Conservation (phyloP, 179 eudicot genomes). For the Nepenthes alata region DNA sequence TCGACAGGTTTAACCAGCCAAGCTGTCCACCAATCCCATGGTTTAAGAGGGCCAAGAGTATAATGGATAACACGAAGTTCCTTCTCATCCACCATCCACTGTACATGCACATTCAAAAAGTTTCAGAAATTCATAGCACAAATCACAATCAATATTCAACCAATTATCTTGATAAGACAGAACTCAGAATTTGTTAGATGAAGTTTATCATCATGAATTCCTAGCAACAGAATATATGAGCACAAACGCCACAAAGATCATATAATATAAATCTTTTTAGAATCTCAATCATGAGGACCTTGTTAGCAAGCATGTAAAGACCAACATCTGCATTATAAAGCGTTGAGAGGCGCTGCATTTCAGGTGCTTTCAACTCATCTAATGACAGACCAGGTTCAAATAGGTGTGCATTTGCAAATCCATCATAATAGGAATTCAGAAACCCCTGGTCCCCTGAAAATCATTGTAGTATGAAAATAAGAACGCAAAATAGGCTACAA, state of each 20-base stretch:
- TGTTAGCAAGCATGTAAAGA: slow-evolving; percentile 96
- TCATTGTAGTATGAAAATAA: no score
- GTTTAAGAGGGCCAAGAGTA: slow-evolving; percentile 94
- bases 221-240: no score
- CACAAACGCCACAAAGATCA: background rate
- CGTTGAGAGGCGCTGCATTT: slow-evolving; percentile 95
- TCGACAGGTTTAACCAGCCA: slow-evolving; percentile 98
- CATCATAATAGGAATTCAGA: slow-evolving; percentile 73
- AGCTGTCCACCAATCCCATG: slow-evolving; percentile 99
- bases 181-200: no score
- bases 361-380: slow-evolving; percentile 50
- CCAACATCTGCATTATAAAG: slow-evolving; percentile 98
- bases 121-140: slow-evolving; percentile 4
- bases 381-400: slow-evolving; percentile 26
- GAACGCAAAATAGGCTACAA: no score
- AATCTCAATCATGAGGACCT: slow-evolving; percentile 34
- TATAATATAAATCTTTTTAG: background rate
- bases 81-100: slow-evolving; percentile 99
- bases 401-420: slow-evolving; percentile 73
- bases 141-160: background rate
- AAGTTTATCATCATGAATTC: no score
- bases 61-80: slow-evolving; percentile 87
- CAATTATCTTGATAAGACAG: background rate
- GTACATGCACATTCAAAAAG: slow-evolving; percentile 15
- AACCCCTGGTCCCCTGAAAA: slow-evolving; percentile 88